Base-by-base conservation (phyloP, 495 filamentous ascomycete species). In the Daldinia caldariorum region DNA sequence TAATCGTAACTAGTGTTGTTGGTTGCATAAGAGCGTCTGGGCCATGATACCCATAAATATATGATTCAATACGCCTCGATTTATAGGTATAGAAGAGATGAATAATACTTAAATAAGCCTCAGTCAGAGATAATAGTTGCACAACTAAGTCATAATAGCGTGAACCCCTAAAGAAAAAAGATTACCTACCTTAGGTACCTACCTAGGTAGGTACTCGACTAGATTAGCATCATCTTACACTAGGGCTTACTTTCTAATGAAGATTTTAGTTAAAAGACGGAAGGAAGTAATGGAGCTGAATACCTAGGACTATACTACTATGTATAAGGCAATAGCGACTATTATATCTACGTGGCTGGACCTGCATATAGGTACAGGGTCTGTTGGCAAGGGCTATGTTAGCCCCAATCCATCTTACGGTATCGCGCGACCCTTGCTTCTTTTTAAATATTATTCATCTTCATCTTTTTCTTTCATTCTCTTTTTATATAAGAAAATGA, bases 31-130 rank as follows among this genome's bases (percentile, higher is more conserved):
- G 49, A 70, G 35, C 41, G 13, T 50, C 10, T 29, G 3, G 45
- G 18, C 49, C 14, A 58, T 65, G 70, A 72, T 72, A 69, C 70
- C 70, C 70, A 37, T 47, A 61, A 63, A 72, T 61, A 70, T 49
- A 53, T 37, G 51, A 62, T 61, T 32, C 45, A 58, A 58, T 20
- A 61, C 16, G 34, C 22, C 12, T 26, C n/a, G 12, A 31, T 60
- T 35, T 31, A 41, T 9, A n/a, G n/a, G n/a, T n/a, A 57, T 61
- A 39, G 38, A 64, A 16, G 26, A 55, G n/a, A 45, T 18, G 10
- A 31, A 39, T 51, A 29, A 39, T 13, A 26, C 54, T 37, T 37
- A 16, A 49, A 49, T 49, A 22, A 6, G 45, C 18, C 8, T 64
- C 22, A 14, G 3, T 14, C n/a, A 53, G 22, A 32, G 49, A 31